These are phyloP conservation scores for Helicostylum pulchrum DNA, from an alignment of 192 early-diverging fungal genomes.

Conservation along the genomic window DNA sequence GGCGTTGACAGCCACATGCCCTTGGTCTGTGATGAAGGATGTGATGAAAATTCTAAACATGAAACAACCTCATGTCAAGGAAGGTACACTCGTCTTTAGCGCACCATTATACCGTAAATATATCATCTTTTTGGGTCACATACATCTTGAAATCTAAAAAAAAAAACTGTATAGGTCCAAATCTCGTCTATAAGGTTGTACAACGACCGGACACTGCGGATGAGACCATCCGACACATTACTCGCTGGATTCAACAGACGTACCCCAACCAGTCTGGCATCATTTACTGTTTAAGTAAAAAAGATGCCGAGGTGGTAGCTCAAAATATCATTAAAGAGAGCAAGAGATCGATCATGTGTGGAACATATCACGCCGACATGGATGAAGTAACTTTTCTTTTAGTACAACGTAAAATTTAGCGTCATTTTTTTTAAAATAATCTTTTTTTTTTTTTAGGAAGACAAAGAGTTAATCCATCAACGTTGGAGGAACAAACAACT, in stretches of 20 bases:
- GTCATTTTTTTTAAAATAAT: background rate
- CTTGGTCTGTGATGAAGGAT: slow-evolving; percentile 49
- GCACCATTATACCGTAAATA: slow-evolving; percentile 16
- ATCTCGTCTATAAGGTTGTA: slow-evolving; percentile 61
- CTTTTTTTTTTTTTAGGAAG: slow-evolving; percentile 64
- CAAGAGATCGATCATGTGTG: slow-evolving; percentile 44
- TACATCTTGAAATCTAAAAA: background rate
- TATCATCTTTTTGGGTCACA: background rate
- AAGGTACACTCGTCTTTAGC: slow-evolving; percentile 6
- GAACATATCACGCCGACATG: slow-evolving; percentile 66
- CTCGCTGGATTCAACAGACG: slow-evolving; percentile 52
- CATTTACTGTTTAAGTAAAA: slow-evolving; percentile 65
- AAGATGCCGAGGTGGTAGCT: slow-evolving; percentile 57
- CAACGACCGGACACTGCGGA: slow-evolving; percentile 39
- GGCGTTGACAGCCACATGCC: slow-evolving; percentile 78
- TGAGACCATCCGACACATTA: slow-evolving; percentile 47
- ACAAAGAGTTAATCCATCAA: slow-evolving; percentile 74
- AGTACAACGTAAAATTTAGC: no score
- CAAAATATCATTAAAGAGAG: slow-evolving; percentile 46
- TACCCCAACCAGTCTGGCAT: slow-evolving; percentile 57
- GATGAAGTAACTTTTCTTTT: slow-evolving; percentile 34
- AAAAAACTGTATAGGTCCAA: slow-evolving; percentile 30
- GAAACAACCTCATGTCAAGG: slow-evolving; percentile 21
- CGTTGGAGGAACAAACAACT: slow-evolving; percentile 72
- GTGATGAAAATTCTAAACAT: slow-evolving; percentile 53